Conservation (phyloP, 2,329 filamentous ascomycete species). For the Ampelomyces quisqualis region DNA sequence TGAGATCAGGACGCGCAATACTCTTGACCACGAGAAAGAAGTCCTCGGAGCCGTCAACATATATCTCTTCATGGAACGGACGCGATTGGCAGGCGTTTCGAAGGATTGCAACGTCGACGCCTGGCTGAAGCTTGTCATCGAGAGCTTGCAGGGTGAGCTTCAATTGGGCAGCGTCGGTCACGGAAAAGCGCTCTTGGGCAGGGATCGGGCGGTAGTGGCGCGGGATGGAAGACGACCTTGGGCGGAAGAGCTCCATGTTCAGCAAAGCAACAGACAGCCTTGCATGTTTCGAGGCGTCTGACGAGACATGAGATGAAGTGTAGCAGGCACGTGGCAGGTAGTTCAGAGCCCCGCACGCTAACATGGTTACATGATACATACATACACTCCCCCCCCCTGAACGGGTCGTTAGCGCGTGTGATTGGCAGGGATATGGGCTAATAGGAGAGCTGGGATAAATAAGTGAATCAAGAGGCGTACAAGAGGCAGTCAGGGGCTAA, state of each 20-base stretch:
- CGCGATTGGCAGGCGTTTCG: constrained; percentile 6
- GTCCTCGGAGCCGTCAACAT: constrained; percentile 21
- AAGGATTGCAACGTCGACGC: constrained; percentile 4
- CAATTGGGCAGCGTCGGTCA: constrained; percentile 21
- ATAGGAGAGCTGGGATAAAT: no score
- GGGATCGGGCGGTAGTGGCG: constrained; percentile 7
- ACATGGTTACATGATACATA: no score
- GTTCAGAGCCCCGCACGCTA: constrained; percentile 6
- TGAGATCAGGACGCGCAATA: constrained; percentile 19
- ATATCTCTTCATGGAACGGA: constrained; percentile 12
- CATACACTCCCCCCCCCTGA: no score
- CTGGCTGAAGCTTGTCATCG: constrained; percentile 10
- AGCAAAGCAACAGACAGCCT: neutral
- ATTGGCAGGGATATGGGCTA: no score
- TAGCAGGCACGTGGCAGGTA: no score
- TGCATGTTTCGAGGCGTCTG: neutral
- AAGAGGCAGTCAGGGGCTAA: no score
- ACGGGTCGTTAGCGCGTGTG: no score
- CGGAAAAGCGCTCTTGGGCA: constrained; percentile 13
- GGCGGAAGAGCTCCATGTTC: constrained; percentile 10
- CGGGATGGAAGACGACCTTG: constrained; percentile 11
- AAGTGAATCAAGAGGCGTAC: no score
- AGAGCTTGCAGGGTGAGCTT: constrained; percentile 25
- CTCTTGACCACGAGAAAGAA: constrained; percentile 18
- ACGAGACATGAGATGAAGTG: neutral